These are phyloP conservation scores for Dendrobium huoshanense DNA, from an alignment of 106 monocot species.

Conservation along the genomic window DNA sequence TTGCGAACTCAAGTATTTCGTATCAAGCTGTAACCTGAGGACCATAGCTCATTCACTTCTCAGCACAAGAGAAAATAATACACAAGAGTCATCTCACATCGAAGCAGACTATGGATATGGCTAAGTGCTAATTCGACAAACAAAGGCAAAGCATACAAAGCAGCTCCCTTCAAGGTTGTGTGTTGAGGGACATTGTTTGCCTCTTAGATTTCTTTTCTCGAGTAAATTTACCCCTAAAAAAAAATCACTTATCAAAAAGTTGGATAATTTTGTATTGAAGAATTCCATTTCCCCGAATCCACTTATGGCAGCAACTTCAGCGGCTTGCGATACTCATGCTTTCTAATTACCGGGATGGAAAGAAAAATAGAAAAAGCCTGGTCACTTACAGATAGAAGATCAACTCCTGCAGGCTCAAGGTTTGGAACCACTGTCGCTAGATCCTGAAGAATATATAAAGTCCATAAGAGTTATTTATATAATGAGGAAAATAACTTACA, in stretches of 20 bases:
- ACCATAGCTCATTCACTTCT: no score
- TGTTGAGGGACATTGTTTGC: no score
- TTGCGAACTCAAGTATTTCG: no score
- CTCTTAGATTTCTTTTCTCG: no score
- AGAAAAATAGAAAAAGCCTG: not conserved
- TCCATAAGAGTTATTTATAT: not conserved
- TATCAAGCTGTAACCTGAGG: no score
- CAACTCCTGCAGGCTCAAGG: conserved; percentile 78
- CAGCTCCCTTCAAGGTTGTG: no score
- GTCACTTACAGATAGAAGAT: conserved; percentile 90
- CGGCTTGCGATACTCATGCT: not conserved
- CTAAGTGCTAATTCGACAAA: no score
- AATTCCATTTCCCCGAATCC: not conserved
- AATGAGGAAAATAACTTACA: not conserved
- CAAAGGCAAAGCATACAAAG: no score
- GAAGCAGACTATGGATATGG: no score
- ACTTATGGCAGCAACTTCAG: no score
- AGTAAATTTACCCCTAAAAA: not conserved
- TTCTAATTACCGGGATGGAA: not conserved
- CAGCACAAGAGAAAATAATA: no score
- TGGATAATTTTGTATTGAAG: not conserved
- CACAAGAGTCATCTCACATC: no score
- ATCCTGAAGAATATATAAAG: conserved; percentile 40
- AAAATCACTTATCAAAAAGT: not conserved
- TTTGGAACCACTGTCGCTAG: conserved; percentile 70